phyloP scores from a whole-genome alignment of 2,329 filamentous ascomycete species.

The Septoria linicola region DNA sequence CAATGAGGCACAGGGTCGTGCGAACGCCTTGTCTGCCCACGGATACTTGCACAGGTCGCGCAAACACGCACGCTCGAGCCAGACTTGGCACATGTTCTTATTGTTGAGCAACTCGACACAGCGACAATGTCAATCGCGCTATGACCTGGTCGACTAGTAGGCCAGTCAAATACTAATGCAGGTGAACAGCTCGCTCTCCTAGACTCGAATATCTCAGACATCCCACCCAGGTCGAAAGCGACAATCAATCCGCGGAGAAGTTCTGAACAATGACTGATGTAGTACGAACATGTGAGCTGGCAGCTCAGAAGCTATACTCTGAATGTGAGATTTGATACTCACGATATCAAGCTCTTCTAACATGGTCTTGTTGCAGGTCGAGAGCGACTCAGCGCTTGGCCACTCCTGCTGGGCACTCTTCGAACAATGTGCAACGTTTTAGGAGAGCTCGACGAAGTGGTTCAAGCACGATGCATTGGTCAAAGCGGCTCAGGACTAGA shows the following conservation, averaged over 20 bases:
- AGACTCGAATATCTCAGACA: too few species aligned
- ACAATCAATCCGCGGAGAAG: too few species aligned
- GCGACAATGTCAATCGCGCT: background rate
- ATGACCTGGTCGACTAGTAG: too few species aligned
- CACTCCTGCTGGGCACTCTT: conserved; percentile 14
- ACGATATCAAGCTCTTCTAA: conserved; percentile 9
- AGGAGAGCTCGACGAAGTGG: conserved; percentile 25
- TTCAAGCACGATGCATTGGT: background rate
- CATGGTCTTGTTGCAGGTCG: conserved; percentile 8
- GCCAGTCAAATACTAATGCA: too few species aligned
- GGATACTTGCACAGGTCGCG: background rate
- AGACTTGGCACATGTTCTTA: too few species aligned
- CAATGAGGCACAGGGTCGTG: background rate
- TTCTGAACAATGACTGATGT: background rate
- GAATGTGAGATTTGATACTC: conserved; percentile 17
- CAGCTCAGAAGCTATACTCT: conserved; percentile 21
- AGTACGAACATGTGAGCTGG: conserved; percentile 8
- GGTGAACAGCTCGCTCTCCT: too few species aligned
- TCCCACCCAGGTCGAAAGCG: too few species aligned
- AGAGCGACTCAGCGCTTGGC: too few species aligned
- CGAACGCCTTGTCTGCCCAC: background rate
- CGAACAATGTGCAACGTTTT: conserved; percentile 24
- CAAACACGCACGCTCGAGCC: background rate
- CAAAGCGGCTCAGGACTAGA: conserved; percentile 4
- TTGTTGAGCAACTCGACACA: too few species aligned